Base-by-base conservation (phyloP, 1,139 yeast species). In the Saccharomycopsis hybrid region DNA sequence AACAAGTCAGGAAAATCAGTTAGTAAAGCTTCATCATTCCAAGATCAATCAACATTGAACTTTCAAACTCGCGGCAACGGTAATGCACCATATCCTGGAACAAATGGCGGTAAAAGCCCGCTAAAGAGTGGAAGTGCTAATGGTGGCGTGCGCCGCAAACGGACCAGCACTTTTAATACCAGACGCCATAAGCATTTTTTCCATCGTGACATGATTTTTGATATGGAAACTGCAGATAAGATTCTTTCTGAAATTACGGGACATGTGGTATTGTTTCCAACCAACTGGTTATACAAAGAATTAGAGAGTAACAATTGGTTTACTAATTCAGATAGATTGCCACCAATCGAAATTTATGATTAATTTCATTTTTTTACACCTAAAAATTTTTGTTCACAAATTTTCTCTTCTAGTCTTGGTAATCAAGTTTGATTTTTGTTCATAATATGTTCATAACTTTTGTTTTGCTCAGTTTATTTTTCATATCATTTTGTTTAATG, bases 331-430 rank as follows among this genome's bases (percentile, higher is more conserved):
- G 99, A 92, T 63, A 80, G 95, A 62, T 72, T 92, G 44, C 97
- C 97, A 7, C 99, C 99, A 1, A 80, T 92, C 53, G 97, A 92
- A 64, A 92, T 92, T 50, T 92, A 86, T 65, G 95, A 90, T 62
- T 92, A 36, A 43, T n/a, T n/a, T n/a, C n/a, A n/a, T n/a, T n/a
- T n/a, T n/a, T n/a, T n/a, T n/a, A n/a, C n/a, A n/a, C n/a, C n/a
- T n/a, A n/a, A n/a, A n/a, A n/a, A n/a, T n/a, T n/a, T n/a, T n/a
- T n/a, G n/a, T n/a, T n/a, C n/a, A n/a, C n/a, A n/a, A n/a, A n/a
- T n/a, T n/a, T n/a, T n/a, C n/a, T n/a, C n/a, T n/a, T n/a, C n/a
- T n/a, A n/a, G n/a, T n/a, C n/a, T n/a, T n/a, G n/a, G n/a, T n/a
- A n/a, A n/a, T n/a, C n/a, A n/a, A n/a, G n/a, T n/a, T n/a, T n/a